Percentiles rank a stretch among this genome's conserved stretches.
Conservation (phyloP, 345 rosid genomes). For the Salix dunnii region DNA sequence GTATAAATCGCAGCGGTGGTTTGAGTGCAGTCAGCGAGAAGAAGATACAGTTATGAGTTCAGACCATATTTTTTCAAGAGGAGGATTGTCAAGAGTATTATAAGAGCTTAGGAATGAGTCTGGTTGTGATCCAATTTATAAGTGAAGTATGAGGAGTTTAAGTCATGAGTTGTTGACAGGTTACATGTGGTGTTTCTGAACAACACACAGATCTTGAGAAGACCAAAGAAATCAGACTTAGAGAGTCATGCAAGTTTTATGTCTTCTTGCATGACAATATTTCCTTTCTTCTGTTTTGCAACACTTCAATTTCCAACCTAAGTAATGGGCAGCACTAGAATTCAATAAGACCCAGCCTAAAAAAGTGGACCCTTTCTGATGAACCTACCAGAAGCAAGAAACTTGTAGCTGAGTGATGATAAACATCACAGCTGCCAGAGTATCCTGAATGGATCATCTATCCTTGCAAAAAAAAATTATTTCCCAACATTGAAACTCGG, state of each 20-base stretch:
- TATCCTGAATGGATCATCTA: neutral
- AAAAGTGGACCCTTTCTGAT: neutral
- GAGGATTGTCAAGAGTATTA: neutral
- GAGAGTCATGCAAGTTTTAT: neutral
- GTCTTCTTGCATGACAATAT: neutral
- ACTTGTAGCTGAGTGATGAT: neutral
- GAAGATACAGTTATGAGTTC: no score
- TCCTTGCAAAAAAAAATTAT: neutral
- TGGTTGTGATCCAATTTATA: neutral
- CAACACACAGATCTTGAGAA: neutral
- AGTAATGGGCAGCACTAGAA: neutral
- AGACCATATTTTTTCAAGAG: no score
- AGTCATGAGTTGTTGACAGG: constrained; percentile 1
- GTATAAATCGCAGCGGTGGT: no score
- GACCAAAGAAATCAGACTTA: neutral
- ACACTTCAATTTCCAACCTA: neutral
- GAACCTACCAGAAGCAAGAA: neutral
- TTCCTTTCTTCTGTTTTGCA: neutral
- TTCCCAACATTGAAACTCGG: neutral
- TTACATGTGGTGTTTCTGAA: neutral
- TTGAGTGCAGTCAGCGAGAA: no score
- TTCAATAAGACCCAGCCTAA: neutral
- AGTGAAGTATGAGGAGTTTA: neutral
- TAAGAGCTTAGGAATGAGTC: neutral
- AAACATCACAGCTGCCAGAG: neutral